Conservation (phyloP, 495 filamentous ascomycete genomes). For the Penicillium paxilli region DNA sequence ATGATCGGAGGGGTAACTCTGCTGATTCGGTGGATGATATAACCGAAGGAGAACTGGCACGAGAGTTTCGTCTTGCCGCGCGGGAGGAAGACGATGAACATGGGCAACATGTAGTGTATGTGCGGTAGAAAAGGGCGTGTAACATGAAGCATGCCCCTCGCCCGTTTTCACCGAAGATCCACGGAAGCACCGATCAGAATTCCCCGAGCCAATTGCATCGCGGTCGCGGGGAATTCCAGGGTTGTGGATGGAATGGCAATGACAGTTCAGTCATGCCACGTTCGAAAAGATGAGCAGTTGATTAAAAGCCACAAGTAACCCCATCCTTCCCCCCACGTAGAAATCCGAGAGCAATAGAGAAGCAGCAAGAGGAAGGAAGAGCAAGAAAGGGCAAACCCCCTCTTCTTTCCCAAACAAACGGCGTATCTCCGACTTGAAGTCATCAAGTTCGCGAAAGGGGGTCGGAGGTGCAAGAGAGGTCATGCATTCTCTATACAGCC, state of each 20-base stretch:
- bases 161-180: neutral
- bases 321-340: no score
- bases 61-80: neutral
- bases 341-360: slow-evolving; percentile 1
- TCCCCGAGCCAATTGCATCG: neutral
- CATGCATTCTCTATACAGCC: no score
- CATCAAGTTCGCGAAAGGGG: no score
- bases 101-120: no score
- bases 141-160: neutral
- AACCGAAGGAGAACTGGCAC: neutral
- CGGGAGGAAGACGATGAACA: no score
- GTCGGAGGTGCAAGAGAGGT: no score
- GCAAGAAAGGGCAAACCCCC: slow-evolving; percentile 2
- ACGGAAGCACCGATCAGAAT: neutral
- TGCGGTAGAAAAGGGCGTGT: neutral
- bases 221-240: no score
- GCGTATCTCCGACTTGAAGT: no score
- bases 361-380: neutral
- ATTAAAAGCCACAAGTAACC: no score
- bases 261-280: neutral
- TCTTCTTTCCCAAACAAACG: no score
- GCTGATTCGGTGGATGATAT: neutral
- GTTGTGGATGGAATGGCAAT: neutral
- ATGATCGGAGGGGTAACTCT: neutral
- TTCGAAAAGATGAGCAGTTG: no score